Base-by-base conservation (phyloP, 176 grass and related monocot species). In the Oryza nivara region DNA sequence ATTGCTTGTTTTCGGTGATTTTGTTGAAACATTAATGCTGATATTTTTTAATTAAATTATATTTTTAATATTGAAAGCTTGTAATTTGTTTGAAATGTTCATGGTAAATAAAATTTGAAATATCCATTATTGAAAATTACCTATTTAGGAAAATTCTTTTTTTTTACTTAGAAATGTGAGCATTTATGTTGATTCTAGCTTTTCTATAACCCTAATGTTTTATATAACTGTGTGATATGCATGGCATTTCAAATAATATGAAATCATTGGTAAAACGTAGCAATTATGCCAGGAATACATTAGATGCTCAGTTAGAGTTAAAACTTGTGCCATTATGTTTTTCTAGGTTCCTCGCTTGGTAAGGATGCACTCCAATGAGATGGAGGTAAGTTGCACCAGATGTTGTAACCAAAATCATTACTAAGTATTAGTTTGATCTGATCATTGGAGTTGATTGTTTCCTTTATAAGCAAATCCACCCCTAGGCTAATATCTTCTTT, bases 271-370 rank as follows among this genome's bases (percentile, higher is more conserved):
- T 54, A 11, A 70, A 41, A 70, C 15, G 52, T 17, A 72, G 8
- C n/a, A 61, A 38, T 45, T 23, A 26, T 73, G 43, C 17, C 20
- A 78, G 67, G 28, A 77, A 60, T 77, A 40, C 46, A 32, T 30
- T 72, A 28, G 10, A 40, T 84, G 26, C 16, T 19, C 58, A 49
- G 28, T 68, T n/a, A 11, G 25, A 49, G 23, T 25, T 15, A 4
- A 46, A 60, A 36, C 14, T 12, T 71, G 20, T 77, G 20, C 2
- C 92, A 20, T 43, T 45, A 41, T 74, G 61, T 82, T 20, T 68
- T 61, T 85, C 41, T 78, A 95, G 93, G 96, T 98, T 92, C 96
- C 96, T 79, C 96, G 96, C 70, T 95, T 98, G 83, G 96, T 98
- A 74, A 90, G 93, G 80, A 92, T 98, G 96, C 96, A 98, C 75